phyloP scores from a whole-genome alignment of 164 flowering plant species.

The Vitis rupestris region DNA sequence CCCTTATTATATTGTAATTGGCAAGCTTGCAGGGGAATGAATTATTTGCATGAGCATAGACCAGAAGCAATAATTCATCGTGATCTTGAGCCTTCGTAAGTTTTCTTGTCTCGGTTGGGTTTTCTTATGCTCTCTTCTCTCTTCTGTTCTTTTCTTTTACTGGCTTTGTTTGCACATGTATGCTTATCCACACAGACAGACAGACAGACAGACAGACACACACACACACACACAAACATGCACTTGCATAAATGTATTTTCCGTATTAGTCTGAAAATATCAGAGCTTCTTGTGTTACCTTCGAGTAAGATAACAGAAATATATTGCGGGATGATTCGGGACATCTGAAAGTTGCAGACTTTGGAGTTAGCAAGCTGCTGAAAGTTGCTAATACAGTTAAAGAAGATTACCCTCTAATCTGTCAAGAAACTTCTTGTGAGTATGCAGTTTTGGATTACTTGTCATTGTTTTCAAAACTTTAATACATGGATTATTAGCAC shows the following conservation, averaged over 20 bases:
- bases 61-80: constrained; percentile 88
- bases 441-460: not conserved
- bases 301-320: constrained; percentile 71
- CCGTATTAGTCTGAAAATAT: constrained; percentile 9
- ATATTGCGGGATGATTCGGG: constrained; percentile 97
- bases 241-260: no score
- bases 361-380: constrained; percentile 92
- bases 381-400: constrained; percentile 54
- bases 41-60: constrained; percentile 88
- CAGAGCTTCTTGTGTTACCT: constrained; percentile 27
- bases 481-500: not conserved
- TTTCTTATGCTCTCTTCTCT: not conserved
- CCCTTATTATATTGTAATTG: not conserved
- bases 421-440: constrained; percentile 72
- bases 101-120: constrained; percentile 2
- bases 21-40: constrained; percentile 84
- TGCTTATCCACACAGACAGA: no score
- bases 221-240: no score
- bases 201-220: no score
- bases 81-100: constrained; percentile 99
- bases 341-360: constrained; percentile 96
- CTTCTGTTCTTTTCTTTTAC: not conserved
- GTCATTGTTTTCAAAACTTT: not conserved
- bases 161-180: no score
- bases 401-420: constrained; percentile 60